Conservation (phyloP, 495 filamentous ascomycete genomes). For the Lineolata rhizophorae region DNA sequence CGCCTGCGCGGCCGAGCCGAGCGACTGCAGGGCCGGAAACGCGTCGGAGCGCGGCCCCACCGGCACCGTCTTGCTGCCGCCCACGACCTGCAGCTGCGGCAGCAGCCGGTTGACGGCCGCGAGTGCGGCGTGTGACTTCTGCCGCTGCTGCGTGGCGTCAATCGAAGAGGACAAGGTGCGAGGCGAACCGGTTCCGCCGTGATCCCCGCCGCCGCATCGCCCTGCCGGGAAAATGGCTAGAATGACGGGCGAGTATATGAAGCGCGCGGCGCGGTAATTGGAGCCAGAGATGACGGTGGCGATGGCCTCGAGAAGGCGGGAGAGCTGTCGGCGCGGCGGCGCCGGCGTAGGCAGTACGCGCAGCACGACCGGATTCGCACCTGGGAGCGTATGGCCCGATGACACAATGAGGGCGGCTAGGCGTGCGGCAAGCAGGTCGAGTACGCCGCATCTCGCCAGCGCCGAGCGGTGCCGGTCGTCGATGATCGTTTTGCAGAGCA, state of each 20-base stretch:
- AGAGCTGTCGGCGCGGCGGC: slow-evolving; percentile 33
- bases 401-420: slow-evolving; percentile 51
- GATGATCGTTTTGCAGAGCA: slow-evolving; percentile 26
- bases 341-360: too few relatives aligned
- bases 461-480: too few relatives aligned
- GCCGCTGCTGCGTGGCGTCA: slow-evolving; percentile 1
- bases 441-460: slow-evolving; percentile 23
- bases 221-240: slow-evolving; percentile 19
- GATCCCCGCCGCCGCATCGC: background rate
- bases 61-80: slow-evolving; percentile 11
- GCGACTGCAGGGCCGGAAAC: slow-evolving; percentile 40
- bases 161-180: too few relatives aligned
- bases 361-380: slow-evolving; percentile 22
- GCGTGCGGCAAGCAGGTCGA: slow-evolving; percentile 60
- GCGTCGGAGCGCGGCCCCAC: slow-evolving; percentile 13
- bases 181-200: background rate
- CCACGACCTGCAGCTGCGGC: slow-evolving; percentile 14
- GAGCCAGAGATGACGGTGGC: slow-evolving; percentile 61
- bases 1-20: slow-evolving; percentile 15
- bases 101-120: slow-evolving; percentile 14
- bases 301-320: slow-evolving; percentile 59
- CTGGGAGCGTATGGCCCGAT: slow-evolving; percentile 42
- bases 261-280: slow-evolving; percentile 48
- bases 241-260: slow-evolving; percentile 60
- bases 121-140: slow-evolving; percentile 2